Conservation (phyloP, 306 rosid genomes). For the Ochetophila trinervis region DNA sequence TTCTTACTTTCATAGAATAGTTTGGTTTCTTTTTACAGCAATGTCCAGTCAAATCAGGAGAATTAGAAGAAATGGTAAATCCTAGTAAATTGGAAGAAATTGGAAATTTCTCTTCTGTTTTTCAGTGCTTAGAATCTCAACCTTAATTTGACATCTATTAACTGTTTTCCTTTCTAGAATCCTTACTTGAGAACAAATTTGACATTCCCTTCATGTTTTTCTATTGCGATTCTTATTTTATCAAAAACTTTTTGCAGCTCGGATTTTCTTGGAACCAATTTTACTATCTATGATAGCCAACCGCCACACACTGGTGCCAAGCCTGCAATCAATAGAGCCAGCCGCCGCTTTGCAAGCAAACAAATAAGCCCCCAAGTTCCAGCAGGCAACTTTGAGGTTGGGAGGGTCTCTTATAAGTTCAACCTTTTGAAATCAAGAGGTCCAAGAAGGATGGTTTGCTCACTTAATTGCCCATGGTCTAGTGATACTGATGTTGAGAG, state of each 20-base stretch:
- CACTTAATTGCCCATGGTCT: constrained; percentile 48
- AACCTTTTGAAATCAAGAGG: constrained; percentile 97
- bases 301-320: constrained; percentile 92
- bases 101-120: too few relatives aligned
- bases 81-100: too few relatives aligned
- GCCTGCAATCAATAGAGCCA: constrained; percentile 63
- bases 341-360: constrained; percentile 93
- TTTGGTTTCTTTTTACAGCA: background rate
- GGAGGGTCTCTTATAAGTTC: constrained; percentile 87
- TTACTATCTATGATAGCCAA: constrained; percentile 85
- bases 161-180: background rate
- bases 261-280: constrained; percentile 94
- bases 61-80: too few relatives aligned
- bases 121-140: too few relatives aligned
- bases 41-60: background rate
- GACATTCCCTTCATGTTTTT: constrained; percentile 5
- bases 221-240: constrained; percentile 6
- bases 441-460: constrained; percentile 93
- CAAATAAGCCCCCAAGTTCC: constrained; percentile 99
- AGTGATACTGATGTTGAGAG: constrained; percentile 40
- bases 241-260: constrained; percentile 58
- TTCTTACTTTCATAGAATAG: background rate
- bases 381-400: constrained; percentile 88
- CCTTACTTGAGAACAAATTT: constrained; percentile 2
- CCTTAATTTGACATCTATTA: background rate